A percentile compares a stretch with the other conserved stretches of the same genome.
Conservation (phyloP, 768 basidiomycete species). For the Amanita rubescens region DNA sequence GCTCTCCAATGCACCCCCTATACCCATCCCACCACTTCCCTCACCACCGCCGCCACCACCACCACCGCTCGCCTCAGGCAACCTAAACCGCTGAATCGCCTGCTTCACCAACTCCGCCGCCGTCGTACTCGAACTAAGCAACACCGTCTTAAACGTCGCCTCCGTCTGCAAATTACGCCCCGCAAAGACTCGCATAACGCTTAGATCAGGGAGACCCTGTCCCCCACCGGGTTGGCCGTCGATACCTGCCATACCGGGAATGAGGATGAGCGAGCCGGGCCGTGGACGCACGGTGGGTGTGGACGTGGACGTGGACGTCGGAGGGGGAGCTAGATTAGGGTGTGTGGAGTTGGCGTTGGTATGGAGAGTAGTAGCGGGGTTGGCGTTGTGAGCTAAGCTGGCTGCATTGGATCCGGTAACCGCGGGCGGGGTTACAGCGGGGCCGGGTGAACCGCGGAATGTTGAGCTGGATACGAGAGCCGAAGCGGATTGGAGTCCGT, state of each 20-base stretch:
- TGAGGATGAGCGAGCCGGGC: slow-evolving; percentile 72
- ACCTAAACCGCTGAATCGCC: slow-evolving; percentile 89
- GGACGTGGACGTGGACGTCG: too few species aligned
- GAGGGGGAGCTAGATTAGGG: slow-evolving; percentile 43
- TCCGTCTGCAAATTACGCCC: slow-evolving; percentile 87
- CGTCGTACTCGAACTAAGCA: slow-evolving; percentile 82
- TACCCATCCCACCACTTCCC: not conserved
- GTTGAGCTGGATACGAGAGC: too few species aligned
- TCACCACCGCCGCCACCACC: not conserved
- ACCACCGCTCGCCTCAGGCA: slow-evolving; percentile 35
- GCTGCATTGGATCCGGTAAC: not conserved
- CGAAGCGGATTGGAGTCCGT: too few species aligned
- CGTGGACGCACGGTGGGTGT: slow-evolving; percentile 42
- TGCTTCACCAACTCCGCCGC: slow-evolving; percentile 82
- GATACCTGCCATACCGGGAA: slow-evolving; percentile 28
- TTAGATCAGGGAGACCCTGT: slow-evolving; percentile 69
- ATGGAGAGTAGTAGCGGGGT: too few species aligned
- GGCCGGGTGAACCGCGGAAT: slow-evolving; percentile 8
- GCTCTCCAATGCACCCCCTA: too few species aligned
- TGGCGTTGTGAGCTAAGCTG: too few species aligned
- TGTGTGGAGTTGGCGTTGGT: too few species aligned
- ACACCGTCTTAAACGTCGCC: slow-evolving; percentile 96
- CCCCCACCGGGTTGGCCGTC: slow-evolving; percentile 45
- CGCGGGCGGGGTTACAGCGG: slow-evolving; percentile 14
- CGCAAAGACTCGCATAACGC: slow-evolving; percentile 93